These are phyloP conservation scores for Saitozyma podzolica DNA, from an alignment of 768 basidiomycete species.

Conservation along the genomic window DNA sequence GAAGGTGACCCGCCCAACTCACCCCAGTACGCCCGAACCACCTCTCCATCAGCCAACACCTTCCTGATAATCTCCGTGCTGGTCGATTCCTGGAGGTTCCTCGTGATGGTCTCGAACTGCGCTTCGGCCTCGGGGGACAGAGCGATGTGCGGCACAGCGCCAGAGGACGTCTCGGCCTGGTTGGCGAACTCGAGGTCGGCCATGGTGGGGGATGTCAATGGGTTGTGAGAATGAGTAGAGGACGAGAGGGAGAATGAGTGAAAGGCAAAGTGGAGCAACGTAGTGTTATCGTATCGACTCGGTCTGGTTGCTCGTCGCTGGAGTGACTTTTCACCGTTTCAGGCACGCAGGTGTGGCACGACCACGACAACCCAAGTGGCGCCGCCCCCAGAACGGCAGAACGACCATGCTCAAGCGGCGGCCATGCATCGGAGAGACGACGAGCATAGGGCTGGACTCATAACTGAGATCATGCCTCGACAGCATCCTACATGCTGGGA, in stretches of 20 bases:
- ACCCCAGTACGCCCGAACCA: slow-evolving; percentile 92
- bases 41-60: slow-evolving; percentile 72
- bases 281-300: no score
- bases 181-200: slow-evolving; percentile 29
- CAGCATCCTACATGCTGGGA: no score
- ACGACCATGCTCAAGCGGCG: no score
- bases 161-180: slow-evolving; percentile 8
- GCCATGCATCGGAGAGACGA: no score
- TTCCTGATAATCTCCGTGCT: slow-evolving; percentile 79
- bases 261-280: no score
- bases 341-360: no score
- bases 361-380: no score
- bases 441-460: no score
- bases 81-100: slow-evolving; percentile 81
- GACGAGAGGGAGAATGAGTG: not conserved
- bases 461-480: no score
- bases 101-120: slow-evolving; percentile 75
- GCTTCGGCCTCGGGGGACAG: slow-evolving; percentile 46
- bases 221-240: not conserved
- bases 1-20: slow-evolving; percentile 44
- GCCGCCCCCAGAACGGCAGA: no score
- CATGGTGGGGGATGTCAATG: slow-evolving; percentile 11
- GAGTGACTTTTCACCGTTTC: no score
- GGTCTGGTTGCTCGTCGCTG: no score
- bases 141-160: slow-evolving; percentile 21